phyloP scores from a whole-genome alignment of 1,284 basidiomycete species.

The Cerioporus squamosus region DNA sequence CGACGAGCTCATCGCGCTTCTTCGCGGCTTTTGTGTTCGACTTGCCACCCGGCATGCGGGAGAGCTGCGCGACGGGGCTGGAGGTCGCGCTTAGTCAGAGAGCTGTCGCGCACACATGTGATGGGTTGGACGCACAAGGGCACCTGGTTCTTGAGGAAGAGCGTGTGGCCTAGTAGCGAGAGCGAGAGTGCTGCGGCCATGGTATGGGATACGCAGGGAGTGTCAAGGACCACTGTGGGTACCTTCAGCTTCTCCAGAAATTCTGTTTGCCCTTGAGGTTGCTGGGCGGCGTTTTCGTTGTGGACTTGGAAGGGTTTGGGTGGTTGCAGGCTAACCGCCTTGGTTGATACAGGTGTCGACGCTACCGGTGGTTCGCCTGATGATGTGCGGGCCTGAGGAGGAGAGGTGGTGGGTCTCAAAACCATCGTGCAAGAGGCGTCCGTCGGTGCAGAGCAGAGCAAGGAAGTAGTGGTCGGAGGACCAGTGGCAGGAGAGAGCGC shows the following conservation, averaged over 20 bases:
- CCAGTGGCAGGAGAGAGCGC: background rate
- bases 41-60: conserved; percentile 47
- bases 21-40: conserved; percentile 52
- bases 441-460: background rate
- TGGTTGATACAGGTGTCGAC: too few relatives aligned
- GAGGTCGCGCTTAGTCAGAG: conserved; percentile 46
- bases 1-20: conserved; percentile 61
- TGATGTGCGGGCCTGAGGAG: background rate
- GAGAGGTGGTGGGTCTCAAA: background rate
- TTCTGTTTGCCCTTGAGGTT: background rate
- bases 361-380: background rate
- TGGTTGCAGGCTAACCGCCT: too few relatives aligned
- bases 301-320: background rate
- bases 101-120: background rate
- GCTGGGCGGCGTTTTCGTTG: background rate
- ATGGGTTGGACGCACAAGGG: conserved; percentile 64
- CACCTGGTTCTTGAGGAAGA: conserved; percentile 77
- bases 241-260: conserved; percentile 29
- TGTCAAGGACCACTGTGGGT: conserved; percentile 52
- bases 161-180: conserved; percentile 63
- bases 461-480: background rate
- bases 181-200: conserved; percentile 65
- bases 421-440: background rate
- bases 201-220: conserved; percentile 52
- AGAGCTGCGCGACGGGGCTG: conserved; percentile 68